These are phyloP conservation scores for Cladorrhinum samala DNA, from an alignment of 495 filamentous ascomycete species.

Conservation along the genomic window DNA sequence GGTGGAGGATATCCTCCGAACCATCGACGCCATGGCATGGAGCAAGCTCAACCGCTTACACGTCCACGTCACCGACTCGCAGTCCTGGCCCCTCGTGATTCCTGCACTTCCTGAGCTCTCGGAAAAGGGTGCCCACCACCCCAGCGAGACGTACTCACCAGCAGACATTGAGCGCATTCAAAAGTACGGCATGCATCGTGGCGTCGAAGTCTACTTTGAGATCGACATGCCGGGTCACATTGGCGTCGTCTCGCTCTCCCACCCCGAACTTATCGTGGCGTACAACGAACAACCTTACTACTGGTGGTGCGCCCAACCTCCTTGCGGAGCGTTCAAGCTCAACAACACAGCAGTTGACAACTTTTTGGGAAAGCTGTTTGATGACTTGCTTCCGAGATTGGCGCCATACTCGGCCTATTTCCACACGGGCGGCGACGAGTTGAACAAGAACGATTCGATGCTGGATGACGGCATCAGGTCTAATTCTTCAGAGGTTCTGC, in stretches of 20 bases:
- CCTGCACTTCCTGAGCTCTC: slow-evolving; percentile 64
- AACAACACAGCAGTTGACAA: slow-evolving; percentile 58
- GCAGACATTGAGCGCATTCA: slow-evolving; percentile 57
- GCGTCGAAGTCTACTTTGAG: slow-evolving; percentile 68
- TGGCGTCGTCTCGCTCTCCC: slow-evolving; percentile 51
- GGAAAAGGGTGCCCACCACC: slow-evolving; percentile 59
- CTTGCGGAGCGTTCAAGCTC: slow-evolving; percentile 68
- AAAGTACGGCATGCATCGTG: slow-evolving; percentile 57
- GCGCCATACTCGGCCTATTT: slow-evolving; percentile 62
- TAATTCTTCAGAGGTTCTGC: slow-evolving; percentile 54
- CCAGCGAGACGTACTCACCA: slow-evolving; percentile 56
- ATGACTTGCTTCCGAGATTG: slow-evolving; percentile 66
- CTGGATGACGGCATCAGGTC: slow-evolving; percentile 64
- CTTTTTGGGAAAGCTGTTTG: slow-evolving; percentile 63
- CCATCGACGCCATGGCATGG: slow-evolving; percentile 64
- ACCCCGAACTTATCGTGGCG: slow-evolving; percentile 70
- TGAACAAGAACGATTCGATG: slow-evolving; percentile 65
- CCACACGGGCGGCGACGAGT: slow-evolving; percentile 79
- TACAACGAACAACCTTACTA: slow-evolving; percentile 63
- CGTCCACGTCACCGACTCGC: slow-evolving; percentile 72
- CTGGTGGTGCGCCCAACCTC: slow-evolving; percentile 65
- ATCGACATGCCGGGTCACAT: slow-evolving; percentile 82
- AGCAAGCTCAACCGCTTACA: slow-evolving; percentile 79
- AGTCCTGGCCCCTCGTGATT: slow-evolving; percentile 79
- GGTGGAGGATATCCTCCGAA: slow-evolving; percentile 55